Base-by-base conservation (phyloP, 257 asterid species). In the Penstemon newberryi region DNA sequence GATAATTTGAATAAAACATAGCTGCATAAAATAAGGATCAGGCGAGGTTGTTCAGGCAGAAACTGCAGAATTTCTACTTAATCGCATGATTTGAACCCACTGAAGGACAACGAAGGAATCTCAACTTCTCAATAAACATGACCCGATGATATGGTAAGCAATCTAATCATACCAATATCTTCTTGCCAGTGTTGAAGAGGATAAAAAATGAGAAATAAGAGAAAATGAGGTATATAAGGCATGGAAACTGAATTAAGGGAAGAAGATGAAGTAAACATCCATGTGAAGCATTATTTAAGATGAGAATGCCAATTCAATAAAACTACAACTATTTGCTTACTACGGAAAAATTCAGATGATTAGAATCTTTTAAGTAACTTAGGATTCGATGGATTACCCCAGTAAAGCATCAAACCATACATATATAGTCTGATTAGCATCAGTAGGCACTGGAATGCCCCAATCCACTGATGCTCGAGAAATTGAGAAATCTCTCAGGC, bases 331-430 rank as follows among this genome's bases (percentile, higher is more conserved):
- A 63, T n/a, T 58, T 18, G 54, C 45, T 38, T 52, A 11, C 25
- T 7, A 11, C 33, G 46, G 62, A 61, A 54, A 59, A 44, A 19
- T n/a, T 54, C 33, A 43, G 25, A 66, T 63, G 54, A 62, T 12
- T 15, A 64, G 33, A 73, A 71, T 6, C 63, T 42, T 40, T 40
- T 67, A 56, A 45, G 66, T 63, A 43, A 47, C 54, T 9, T 43
- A 61, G 56, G 73, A 66, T 70, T 60, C 65, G 62, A 65, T 47
- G 65, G 56, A 81, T 90, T 88, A 93, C 99, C 99, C 99, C 87
- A 90, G 66, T 65, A 93, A 79, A 73, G 99, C 99, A 81, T 93
- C 99, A 85, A 93, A 93, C 99, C 99, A 93, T 39, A 93, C 99
- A 77, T 93, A 93, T 71, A 93, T 90, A 71, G 97, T 93, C 74